Base-by-base conservation (phyloP, 495 filamentous ascomycete species). In the Sabuloglossum arenarium region DNA sequence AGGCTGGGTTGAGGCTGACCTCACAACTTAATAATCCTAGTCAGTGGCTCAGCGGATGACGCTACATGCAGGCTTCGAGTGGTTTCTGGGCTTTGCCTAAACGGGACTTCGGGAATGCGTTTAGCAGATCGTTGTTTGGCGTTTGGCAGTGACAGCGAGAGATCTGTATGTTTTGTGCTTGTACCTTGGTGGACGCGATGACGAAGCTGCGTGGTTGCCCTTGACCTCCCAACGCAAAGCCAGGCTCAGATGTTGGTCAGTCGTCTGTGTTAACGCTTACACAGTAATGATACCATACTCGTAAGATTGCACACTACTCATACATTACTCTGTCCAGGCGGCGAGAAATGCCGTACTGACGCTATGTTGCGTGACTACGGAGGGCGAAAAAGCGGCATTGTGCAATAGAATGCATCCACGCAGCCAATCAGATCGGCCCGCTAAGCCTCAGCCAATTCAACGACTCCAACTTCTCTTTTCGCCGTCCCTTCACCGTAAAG, bases 391-490 rank as follows among this genome's bases (percentile, higher is more conserved):
- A 5, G 3, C 24, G n/a, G 2, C 24, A 2, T 14, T 24, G 45
- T 47, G 47, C 23, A 51, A 29, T 16, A 51, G n/a, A 51, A 23
- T 16, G 24, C 47, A 14, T 1, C 16, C 10, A 29, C 4, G 5
- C 12, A 8, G 47, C 47, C 47, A 51, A 51, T 51, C 24, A 51
- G 3, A 29, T 4, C 16, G 25, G 6, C 25, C 23, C 47, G 47
- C 47, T 51, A 51, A 51, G 47, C 47, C 47, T 51, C 47, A 27
- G 47, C 24, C 47, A 81, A 64, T 78, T 75, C 63, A 71, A 78
- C 47, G 73, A 82, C 54, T 69, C 78, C 0, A 66, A 66, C 29
- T 75, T 77, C 57, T 71, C 85, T 10, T 60, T 73, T 3, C 73
- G 69, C 1, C 67, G 73, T 54, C 47, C 16, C 24, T 29, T 29